Percentiles rank a stretch among this genome's conserved stretches.
phyloP scores from a whole-genome alignment of 176 grass and related monocot species.

The Leersia perrieri region DNA sequence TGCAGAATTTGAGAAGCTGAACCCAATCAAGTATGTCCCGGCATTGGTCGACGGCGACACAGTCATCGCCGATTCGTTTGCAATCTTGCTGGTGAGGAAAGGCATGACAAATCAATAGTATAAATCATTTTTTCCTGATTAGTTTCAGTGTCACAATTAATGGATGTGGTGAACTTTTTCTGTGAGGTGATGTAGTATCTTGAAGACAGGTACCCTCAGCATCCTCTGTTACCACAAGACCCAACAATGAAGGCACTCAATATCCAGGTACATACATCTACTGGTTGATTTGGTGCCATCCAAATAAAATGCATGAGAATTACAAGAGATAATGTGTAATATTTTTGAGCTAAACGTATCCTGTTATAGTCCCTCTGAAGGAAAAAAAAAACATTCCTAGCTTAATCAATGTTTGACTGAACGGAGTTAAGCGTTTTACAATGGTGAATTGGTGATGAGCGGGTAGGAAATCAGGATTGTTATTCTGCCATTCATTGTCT shows the following conservation, averaged over 20 bases:
- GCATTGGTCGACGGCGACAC: neutral
- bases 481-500: neutral
- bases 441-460: neutral
- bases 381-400: neutral
- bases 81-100: conserved; percentile 34
- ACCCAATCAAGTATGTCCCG: conserved; percentile 34
- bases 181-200: conserved; percentile 40
- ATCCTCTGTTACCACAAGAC: conserved; percentile 58
- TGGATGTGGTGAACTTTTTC: neutral
- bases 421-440: neutral
- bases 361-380: too few relatives aligned
- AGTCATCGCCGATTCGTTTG: neutral
- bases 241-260: conserved; percentile 53
- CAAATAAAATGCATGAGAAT: neutral
- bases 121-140: neutral
- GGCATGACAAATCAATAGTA: neutral
- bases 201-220: conserved; percentile 69
- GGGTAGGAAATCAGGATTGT: neutral
- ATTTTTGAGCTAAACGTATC: neutral
- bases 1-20: conserved; percentile 29
- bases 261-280: conserved; percentile 42
- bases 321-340: neutral
- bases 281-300: neutral
- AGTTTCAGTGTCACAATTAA: neutral
- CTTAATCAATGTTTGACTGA: neutral